Percentiles rank a stretch among this genome's conserved stretches.
phyloP scores from a whole-genome alignment of 2,329 filamentous ascomycete species.

The Fusarium nurragi region DNA sequence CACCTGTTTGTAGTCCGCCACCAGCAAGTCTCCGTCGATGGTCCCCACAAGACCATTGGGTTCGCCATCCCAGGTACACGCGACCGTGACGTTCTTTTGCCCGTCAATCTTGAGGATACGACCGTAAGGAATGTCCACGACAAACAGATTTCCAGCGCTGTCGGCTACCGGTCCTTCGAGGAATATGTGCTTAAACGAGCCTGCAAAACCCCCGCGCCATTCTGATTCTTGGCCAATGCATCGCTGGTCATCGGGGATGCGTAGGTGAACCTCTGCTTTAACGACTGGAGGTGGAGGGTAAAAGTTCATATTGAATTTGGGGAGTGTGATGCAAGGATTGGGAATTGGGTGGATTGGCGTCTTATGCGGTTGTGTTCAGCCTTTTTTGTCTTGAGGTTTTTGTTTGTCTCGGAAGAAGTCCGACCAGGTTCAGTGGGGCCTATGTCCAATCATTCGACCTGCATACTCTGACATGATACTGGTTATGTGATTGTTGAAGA shows the following conservation, averaged over 20 bases:
- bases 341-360: too few species aligned
- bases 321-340: too few species aligned
- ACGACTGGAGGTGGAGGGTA: constrained; percentile 48
- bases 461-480: too few species aligned
- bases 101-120: constrained; percentile 49
- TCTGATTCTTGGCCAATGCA: constrained; percentile 49
- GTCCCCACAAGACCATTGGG: constrained; percentile 52
- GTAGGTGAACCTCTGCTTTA: constrained; percentile 49
- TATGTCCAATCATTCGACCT: too few species aligned
- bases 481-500: too few species aligned
- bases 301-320: too few species aligned
- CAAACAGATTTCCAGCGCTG: constrained; percentile 47
- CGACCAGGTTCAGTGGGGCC: too few species aligned
- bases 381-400: too few species aligned
- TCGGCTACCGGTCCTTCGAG: constrained; percentile 52
- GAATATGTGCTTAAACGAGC: constrained; percentile 51
- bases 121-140: constrained; percentile 54
- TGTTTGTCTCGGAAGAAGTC: too few species aligned
- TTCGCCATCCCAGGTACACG: constrained; percentile 52
- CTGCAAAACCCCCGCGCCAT: constrained; percentile 51
- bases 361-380: too few species aligned
- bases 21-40: constrained; percentile 47
- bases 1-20: constrained; percentile 56
- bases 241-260: constrained; percentile 49
- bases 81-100: constrained; percentile 45